A percentile compares a stretch with the other conserved stretches of the same genome.
These are phyloP conservation scores for Coleophoma crateriformis DNA, from an alignment of 2,329 filamentous ascomycete genomes.

Conservation along the genomic window DNA sequence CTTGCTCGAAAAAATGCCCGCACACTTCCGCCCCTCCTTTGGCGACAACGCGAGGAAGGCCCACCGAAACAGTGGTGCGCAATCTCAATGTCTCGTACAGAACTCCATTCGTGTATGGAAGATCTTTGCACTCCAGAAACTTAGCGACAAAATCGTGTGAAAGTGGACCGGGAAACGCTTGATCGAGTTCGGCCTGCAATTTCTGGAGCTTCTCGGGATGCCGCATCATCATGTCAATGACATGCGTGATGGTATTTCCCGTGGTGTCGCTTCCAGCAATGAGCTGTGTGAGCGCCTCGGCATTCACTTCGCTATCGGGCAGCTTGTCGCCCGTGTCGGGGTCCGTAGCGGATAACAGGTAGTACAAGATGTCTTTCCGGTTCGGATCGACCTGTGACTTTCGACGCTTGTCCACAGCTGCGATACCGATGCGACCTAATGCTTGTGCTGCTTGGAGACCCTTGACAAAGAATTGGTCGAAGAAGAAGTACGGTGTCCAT, in stretches of 20 bases:
- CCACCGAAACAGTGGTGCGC: conserved; percentile 78
- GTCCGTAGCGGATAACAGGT: background rate
- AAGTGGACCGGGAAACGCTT: conserved; percentile 47
- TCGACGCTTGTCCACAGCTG: background rate
- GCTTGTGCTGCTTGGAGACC: background rate
- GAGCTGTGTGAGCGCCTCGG: conserved; percentile 80
- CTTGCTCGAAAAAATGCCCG: conserved; percentile 63
- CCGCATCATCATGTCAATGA: conserved; percentile 67
- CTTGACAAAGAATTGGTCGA: background rate
- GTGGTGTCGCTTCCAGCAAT: conserved; percentile 74
- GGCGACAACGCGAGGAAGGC: conserved; percentile 67
- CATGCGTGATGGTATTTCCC: conserved; percentile 57
- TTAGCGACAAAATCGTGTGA: background rate
- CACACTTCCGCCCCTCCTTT: conserved; percentile 51
- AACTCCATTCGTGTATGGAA: background rate
- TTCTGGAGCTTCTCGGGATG: conserved; percentile 65
- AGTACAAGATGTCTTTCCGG: background rate
- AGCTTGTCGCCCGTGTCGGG: conserved; percentile 46
- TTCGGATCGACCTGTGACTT: background rate
- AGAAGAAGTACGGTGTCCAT: background rate
- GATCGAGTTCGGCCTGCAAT: conserved; percentile 67
- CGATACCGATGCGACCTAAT: background rate
- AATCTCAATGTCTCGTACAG: conserved; percentile 77
- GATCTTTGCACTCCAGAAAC: background rate
- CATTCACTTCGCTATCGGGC: conserved; percentile 73